Conservation (phyloP, 2,329 filamentous ascomycete species). For the Hysterium pulicare region DNA sequence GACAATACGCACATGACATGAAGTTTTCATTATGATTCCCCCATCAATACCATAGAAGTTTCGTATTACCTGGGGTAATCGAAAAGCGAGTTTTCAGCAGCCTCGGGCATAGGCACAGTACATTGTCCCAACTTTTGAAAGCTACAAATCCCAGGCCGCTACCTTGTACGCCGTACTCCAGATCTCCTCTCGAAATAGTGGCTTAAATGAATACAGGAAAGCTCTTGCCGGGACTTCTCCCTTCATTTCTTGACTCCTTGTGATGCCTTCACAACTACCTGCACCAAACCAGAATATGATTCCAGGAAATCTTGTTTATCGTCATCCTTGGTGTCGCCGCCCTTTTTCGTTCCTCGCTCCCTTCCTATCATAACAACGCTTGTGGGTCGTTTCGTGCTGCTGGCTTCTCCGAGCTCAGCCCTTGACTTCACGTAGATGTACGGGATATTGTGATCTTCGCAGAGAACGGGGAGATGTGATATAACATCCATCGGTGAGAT, state of each 20-base stretch:
- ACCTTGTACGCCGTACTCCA: too few species aligned
- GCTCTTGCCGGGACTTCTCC: too few species aligned
- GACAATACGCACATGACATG: too few species aligned
- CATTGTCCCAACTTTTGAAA: too few species aligned
- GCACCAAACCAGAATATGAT: constrained; percentile 55
- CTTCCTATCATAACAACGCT: constrained; percentile 84
- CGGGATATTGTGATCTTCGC: constrained; percentile 95
- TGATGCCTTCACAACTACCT: constrained; percentile 57
- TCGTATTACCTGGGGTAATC: too few species aligned
- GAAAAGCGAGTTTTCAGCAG: too few species aligned
- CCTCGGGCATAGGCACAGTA: too few species aligned
- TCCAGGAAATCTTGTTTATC: constrained; percentile 46
- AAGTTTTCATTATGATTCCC: too few species aligned
- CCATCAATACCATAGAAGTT: too few species aligned
- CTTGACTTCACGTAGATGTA: constrained; percentile 94
- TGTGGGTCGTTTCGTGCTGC: constrained; percentile 92
- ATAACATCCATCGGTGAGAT: constrained; percentile 99
- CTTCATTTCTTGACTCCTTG: constrained; percentile 53
- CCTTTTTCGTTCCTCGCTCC: constrained; percentile 45
- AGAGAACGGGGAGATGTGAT: constrained; percentile 93
- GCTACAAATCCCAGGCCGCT: too few species aligned
- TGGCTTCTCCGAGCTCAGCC: constrained; percentile 89
- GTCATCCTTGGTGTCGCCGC: constrained; percentile 46
- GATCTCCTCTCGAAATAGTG: too few species aligned
- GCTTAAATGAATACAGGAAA: too few species aligned